Conservation (phyloP, 2,329 filamentous ascomycete species). For the Juglanconis oblonga region DNA sequence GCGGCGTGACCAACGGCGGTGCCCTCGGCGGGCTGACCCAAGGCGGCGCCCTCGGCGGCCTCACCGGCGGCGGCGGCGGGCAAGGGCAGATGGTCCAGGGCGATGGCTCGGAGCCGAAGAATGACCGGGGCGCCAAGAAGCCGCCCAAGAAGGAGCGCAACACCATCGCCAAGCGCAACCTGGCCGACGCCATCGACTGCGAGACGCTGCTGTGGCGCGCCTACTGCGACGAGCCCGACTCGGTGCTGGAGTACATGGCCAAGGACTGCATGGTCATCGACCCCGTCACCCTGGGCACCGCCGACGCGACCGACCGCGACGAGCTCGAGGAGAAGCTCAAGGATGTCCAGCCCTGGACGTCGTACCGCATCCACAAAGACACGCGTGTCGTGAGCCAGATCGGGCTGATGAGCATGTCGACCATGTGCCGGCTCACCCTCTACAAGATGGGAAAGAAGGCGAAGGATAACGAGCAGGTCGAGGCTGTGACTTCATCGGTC, state of each 20-base stretch:
- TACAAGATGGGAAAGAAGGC: conserved; percentile 24
- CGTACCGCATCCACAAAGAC: conserved; percentile 31
- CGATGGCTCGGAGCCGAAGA: conserved; percentile 17
- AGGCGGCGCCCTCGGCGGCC: background rate
- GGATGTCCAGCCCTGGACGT: conserved; percentile 25
- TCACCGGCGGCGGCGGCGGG: conserved; percentile 4
- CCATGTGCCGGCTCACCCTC: conserved; percentile 32
- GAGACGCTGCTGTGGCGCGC: conserved; percentile 38
- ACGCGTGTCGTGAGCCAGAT: conserved; percentile 34
- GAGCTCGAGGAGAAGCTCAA: conserved; percentile 30
- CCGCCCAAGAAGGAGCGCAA: conserved; percentile 26
- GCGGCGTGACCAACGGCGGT: conserved; percentile 2
- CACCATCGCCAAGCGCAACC: conserved; percentile 38
- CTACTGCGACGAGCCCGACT: conserved; percentile 33
- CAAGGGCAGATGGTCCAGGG: conserved; percentile 5
- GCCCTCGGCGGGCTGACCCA: background rate
- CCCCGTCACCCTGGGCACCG: conserved; percentile 29
- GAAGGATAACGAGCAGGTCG: conserved; percentile 26
- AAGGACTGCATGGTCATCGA: conserved; percentile 37
- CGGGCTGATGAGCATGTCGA: conserved; percentile 34
- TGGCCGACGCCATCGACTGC: conserved; percentile 33
- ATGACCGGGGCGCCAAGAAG: conserved; percentile 24
- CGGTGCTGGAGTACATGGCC: conserved; percentile 34
- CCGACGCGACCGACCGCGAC: conserved; percentile 25
- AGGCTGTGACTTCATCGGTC: conserved; percentile 27